Percentiles rank a stretch among this genome's conserved stretches.
phyloP scores from a whole-genome alignment of 2,329 filamentous ascomycete genomes.

The Eutypella sp. region DNA sequence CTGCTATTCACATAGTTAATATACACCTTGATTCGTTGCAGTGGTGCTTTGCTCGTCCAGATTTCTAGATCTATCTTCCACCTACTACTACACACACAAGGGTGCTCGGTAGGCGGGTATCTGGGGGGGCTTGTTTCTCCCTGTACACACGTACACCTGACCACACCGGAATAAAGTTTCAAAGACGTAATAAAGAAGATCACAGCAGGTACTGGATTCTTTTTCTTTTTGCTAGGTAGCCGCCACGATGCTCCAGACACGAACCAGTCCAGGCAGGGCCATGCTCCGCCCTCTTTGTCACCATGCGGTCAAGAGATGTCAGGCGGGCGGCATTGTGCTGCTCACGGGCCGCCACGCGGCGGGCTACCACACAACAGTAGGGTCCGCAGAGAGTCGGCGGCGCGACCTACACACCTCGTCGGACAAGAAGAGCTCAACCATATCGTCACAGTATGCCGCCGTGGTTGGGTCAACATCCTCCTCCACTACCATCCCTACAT shows the following conservation, averaged over 20 bases:
- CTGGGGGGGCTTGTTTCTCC: too few relatives aligned
- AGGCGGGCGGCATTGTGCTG: constrained; percentile 14
- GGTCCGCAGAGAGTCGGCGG: constrained; percentile 13
- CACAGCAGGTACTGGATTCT: neutral
- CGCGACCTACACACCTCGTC: constrained; percentile 21
- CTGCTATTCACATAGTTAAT: too few relatives aligned
- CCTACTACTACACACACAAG: too few relatives aligned
- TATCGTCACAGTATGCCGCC: constrained; percentile 11
- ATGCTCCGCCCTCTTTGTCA: constrained; percentile 15
- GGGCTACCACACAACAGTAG: constrained; percentile 8
- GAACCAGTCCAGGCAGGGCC: constrained; percentile 15
- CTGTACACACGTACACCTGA: too few relatives aligned
- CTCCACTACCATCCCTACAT: constrained; percentile 7
- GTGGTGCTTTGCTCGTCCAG: too few relatives aligned
- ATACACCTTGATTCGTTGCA: too few relatives aligned
- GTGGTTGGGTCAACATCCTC: constrained; percentile 12
- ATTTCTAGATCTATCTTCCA: too few relatives aligned
- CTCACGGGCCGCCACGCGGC: constrained; percentile 11
- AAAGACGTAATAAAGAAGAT: neutral
- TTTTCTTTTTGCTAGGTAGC: neutral
- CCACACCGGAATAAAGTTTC: too few relatives aligned
- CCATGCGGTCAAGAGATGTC: constrained; percentile 12
- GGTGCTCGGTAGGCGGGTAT: too few relatives aligned
- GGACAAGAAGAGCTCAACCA: constrained; percentile 13
- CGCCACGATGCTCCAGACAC: constrained; percentile 20